Base-by-base conservation (phyloP, 78 protist species). In the Mantamonas sphyraenae region DNA sequence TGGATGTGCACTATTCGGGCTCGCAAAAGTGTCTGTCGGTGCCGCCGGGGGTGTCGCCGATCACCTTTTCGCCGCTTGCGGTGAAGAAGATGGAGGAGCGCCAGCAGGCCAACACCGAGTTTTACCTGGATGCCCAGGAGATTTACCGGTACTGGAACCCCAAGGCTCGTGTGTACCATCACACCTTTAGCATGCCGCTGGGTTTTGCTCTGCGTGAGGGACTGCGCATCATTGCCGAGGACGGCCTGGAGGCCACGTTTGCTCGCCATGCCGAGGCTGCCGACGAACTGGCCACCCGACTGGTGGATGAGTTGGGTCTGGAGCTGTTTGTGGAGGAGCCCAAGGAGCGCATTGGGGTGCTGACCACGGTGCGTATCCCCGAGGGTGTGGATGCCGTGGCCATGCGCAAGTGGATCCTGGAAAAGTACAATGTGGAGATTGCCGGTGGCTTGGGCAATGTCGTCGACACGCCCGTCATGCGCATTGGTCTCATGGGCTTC, bases 401-500 rank as follows among this genome's bases (percentile, higher is more conserved):
- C 14, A 58, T 82, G 26, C 51, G 56, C 79, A 76, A 30, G 30
- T 60, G 59, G 59, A 58, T 72, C 37, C 72, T 82, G 8, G 55
- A 66, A n/a, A 76, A 76, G 20, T 76, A 71, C 45, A 66, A 77
- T 33, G 64, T 82, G 60, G 88, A 82, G 69, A 77, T 82, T 33
- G 82, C 82, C 50, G 81, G 81, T 42, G 82, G 83, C 58, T 59
- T 82, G 37, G 88, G 88, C 30, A n/a, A n/a, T n/a, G 73, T 61
- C n/a, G 63, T 72, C 7, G 82, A 82, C n/a, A 82, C 83, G 45
- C 71, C 70, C 59, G 53, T 60, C 39, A 76, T 70, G 77, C 71
- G 88, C 51, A 55, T 82, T 35, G 88, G 88, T 31, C n/a, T 82
- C 3, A 82, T 82, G 88, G 88, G 88, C 38, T 38, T 26, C 66